These are phyloP conservation scores for Suaeda aralocaspica DNA, from an alignment of 148 eudicot species.

Conservation along the genomic window DNA sequence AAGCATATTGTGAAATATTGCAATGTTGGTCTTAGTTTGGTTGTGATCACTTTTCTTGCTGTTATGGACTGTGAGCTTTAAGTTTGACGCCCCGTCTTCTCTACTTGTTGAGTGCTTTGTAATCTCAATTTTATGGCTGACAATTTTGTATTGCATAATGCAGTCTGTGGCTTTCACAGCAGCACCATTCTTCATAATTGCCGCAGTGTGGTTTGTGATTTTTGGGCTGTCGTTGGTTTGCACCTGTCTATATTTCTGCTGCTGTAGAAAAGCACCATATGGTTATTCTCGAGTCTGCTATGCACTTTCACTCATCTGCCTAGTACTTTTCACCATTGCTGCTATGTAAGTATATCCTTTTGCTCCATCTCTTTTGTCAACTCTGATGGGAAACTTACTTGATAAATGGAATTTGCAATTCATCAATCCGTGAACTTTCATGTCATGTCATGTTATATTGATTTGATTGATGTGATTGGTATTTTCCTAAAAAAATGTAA, in stretches of 20 bases:
- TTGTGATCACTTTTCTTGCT: neutral
- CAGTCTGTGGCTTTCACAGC: conserved; percentile 61
- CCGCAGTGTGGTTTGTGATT: conserved; percentile 45
- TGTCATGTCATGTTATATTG: neutral
- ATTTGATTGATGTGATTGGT: neutral
- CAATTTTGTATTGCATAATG: conserved; percentile 14
- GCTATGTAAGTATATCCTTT: conserved; percentile 40
- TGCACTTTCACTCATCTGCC: conserved; percentile 42
- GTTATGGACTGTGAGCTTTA: neutral
- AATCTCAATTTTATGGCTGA: neutral
- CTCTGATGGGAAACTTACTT: neutral
- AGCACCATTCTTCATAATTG: conserved; percentile 45
- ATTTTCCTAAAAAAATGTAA: conserved; percentile 2
- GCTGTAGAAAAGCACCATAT: conserved; percentile 39
- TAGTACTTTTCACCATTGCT: conserved; percentile 42
- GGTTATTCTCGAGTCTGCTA: conserved; percentile 57
- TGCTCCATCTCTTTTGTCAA: neutral
- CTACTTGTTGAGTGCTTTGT: neutral
- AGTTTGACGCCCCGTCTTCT: neutral
- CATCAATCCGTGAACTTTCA: neutral
- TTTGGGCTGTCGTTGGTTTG: conserved; percentile 52
- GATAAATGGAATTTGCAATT: neutral
- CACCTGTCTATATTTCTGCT: conserved; percentile 47
- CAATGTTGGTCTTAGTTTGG: neutral
- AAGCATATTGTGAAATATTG: neutral